Conservation (phyloP, 495 filamentous ascomycete genomes). For the Antarctomyces pellizariae region DNA sequence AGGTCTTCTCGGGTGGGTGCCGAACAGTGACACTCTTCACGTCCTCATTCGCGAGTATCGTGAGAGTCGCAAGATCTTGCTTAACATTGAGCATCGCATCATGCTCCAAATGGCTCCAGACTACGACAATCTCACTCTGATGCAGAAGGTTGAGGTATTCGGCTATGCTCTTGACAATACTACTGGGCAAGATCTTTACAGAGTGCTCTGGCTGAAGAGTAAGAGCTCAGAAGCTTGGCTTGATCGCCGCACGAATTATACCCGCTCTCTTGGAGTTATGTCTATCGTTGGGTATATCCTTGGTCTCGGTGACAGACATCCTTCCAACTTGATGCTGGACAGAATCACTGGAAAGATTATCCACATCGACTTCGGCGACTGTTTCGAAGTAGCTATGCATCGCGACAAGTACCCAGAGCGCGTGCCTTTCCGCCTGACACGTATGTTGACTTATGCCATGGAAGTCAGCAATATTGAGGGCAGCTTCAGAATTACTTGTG, state of each 20-base stretch:
- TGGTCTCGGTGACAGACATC: constrained; percentile 85
- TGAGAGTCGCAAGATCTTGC: constrained; percentile 83
- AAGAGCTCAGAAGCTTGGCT: constrained; percentile 97
- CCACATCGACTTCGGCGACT: constrained; percentile 97
- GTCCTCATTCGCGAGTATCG: constrained; percentile 92
- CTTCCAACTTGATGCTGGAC: constrained; percentile 92
- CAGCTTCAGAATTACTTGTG: constrained; percentile 89
- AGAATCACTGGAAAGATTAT: constrained; percentile 86
- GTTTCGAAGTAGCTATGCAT: constrained; percentile 98
- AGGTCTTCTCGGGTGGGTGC: constrained; percentile 90
- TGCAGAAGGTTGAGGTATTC: constrained; percentile 99
- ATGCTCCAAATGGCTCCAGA: constrained; percentile 99
- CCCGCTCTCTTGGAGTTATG: constrained; percentile 91
- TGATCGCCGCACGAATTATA: constrained; percentile 91
- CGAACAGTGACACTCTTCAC: constrained; percentile 89
- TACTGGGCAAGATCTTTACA: constrained; percentile 92
- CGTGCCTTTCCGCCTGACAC: constrained; percentile 88
- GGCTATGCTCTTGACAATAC: constrained; percentile 98
- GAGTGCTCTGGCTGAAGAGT: constrained; percentile 93
- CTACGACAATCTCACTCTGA: constrained; percentile 91
- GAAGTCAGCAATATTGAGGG: constrained; percentile 98
- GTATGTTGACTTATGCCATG: constrained; percentile 99
- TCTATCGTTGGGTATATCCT: constrained; percentile 99
- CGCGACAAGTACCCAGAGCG: constrained; percentile 96
- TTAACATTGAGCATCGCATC: constrained; percentile 97